phyloP scores from a whole-genome alignment of 208 protist genomes.

The Porcisia hertigi region DNA sequence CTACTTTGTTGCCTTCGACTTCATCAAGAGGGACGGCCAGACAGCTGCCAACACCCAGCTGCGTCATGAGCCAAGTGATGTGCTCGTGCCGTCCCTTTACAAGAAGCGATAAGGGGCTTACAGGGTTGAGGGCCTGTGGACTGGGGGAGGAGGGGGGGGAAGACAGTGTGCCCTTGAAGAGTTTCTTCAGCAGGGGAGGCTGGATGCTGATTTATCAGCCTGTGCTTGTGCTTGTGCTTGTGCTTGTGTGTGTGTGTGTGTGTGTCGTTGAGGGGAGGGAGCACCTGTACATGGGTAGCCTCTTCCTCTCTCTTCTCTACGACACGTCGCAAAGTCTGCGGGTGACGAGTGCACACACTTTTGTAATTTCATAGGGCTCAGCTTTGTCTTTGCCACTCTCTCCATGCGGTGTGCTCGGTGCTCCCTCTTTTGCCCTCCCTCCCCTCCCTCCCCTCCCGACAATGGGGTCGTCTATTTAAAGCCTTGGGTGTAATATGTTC shows the following conservation, averaged over 20 bases:
- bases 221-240: too few species aligned
- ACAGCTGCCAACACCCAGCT: slow-evolving; percentile 44
- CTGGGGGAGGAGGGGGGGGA: not conserved
- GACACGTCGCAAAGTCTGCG: not conserved
- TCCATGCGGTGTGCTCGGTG: not conserved
- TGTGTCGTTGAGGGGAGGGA: not conserved
- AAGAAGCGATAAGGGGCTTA: slow-evolving; percentile 88
- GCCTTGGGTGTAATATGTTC: not conserved
- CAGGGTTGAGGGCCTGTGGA: too few species aligned
- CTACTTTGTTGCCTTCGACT: slow-evolving; percentile 94
- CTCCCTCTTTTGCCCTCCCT: not conserved
- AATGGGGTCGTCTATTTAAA: not conserved
- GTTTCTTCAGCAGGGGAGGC: not conserved
- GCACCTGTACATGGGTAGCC: not conserved
- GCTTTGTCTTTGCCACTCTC: not conserved
- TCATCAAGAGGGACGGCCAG: slow-evolving; percentile 77
- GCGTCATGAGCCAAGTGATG: slow-evolving; percentile 58
- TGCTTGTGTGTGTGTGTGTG: not conserved
- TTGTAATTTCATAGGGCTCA: not conserved
- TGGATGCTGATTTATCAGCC: not conserved
- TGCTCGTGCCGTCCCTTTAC: slow-evolving; percentile 93
- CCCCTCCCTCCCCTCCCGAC: not conserved
- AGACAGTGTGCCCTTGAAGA: not conserved
- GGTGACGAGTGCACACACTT: not conserved
- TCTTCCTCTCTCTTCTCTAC: not conserved